Conservation (phyloP, 306 rosid genomes). For the Mucuna pruriens region DNA sequence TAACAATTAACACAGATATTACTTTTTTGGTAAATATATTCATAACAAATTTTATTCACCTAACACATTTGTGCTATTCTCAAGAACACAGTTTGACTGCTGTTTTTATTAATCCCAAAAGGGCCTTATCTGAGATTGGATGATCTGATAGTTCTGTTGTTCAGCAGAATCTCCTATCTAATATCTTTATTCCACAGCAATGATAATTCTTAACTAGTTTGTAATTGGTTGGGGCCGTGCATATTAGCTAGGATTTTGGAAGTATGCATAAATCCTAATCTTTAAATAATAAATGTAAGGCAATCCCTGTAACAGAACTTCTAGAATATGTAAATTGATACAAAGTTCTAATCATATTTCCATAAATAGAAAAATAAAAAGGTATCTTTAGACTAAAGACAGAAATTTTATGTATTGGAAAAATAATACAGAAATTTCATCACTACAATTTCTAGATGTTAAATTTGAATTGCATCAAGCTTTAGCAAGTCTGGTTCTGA, state of each 20-base stretch:
- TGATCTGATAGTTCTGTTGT: constrained; percentile 17
- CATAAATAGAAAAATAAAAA: constrained; percentile 1
- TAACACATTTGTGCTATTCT: neutral
- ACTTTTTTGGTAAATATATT: neutral
- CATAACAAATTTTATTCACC: neutral
- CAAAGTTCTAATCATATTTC: neutral
- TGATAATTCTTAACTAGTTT: constrained; percentile 21
- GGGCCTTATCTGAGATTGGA: constrained; percentile 10
- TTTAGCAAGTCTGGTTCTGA: neutral
- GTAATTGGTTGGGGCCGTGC: neutral
- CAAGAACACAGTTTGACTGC: neutral
- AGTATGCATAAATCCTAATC: neutral
- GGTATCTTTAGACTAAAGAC: neutral
- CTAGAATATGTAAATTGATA: constrained; percentile 5
- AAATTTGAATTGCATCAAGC: neutral
- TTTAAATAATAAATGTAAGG: constrained; percentile 6
- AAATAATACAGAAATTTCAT: neutral
- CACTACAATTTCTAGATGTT: neutral
- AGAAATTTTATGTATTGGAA: neutral
- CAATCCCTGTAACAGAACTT: constrained; percentile 15
- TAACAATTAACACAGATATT: neutral
- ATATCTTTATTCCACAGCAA: neutral
- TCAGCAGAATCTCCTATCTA: neutral
- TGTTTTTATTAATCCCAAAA: neutral
- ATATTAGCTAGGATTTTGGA: constrained; percentile 3